phyloP scores from a whole-genome alignment of 768 basidiomycete species.

The Lactifluus piperatus region DNA sequence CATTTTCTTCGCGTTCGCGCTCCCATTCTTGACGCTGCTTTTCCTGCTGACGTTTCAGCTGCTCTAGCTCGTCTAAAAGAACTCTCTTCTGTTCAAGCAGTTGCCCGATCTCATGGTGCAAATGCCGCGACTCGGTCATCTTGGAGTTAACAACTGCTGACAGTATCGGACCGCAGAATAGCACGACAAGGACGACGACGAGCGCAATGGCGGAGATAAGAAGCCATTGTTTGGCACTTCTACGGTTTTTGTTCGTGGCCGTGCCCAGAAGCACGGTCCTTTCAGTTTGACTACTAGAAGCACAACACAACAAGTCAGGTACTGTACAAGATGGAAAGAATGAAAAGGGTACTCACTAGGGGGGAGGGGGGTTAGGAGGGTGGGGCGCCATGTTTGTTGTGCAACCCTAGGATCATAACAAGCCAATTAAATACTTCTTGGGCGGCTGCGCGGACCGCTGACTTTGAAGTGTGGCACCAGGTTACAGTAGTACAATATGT shows the following conservation, averaged over 20 bases:
- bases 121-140: neutral
- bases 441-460: neutral
- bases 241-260: neutral
- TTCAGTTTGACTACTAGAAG: neutral
- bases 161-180: neutral
- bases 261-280: neutral
- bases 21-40: conserved; percentile 10
- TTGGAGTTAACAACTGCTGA: neutral
- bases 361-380: neutral
- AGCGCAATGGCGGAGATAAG: neutral
- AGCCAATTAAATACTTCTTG: too few species aligned
- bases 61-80: neutral
- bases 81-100: neutral
- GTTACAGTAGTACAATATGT: neutral
- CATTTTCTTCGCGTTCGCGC: conserved; percentile 13
- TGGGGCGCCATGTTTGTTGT: too few species aligned
- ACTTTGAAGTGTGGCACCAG: neutral
- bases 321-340: neutral
- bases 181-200: neutral
- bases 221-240: neutral
- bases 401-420: too few species aligned
- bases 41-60: conserved; percentile 10
- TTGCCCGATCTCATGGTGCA: neutral
- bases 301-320: neutral
- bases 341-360: neutral